These are phyloP conservation scores for Digitaria exilis DNA, from an alignment of 202 grass and related monocot species.

Conservation along the genomic window DNA sequence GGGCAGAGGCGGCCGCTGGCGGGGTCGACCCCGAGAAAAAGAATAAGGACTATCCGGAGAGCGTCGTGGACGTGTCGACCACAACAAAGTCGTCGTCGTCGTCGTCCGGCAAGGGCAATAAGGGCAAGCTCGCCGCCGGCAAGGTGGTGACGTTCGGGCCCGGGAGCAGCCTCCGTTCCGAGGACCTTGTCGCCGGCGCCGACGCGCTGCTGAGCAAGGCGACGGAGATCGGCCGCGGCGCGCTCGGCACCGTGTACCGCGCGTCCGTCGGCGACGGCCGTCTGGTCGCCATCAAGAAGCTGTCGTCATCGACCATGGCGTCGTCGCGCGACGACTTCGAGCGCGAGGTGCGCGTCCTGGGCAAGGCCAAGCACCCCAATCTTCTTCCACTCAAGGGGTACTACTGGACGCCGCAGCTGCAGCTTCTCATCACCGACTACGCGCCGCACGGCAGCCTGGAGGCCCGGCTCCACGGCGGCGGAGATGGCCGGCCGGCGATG, in stretches of 20 bases:
- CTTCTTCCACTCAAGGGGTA: slow-evolving; percentile 81
- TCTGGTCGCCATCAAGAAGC: slow-evolving; percentile 74
- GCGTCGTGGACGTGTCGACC: slow-evolving; percentile 48
- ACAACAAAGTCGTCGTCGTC: slow-evolving; percentile 22
- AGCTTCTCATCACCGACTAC: slow-evolving; percentile 85
- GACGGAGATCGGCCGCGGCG: slow-evolving; percentile 65
- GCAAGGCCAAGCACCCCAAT: slow-evolving; percentile 79
- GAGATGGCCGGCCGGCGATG: slow-evolving; percentile 19
- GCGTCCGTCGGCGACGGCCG: slow-evolving; percentile 50
- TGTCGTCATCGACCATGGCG: slow-evolving; percentile 45
- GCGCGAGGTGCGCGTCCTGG: slow-evolving; percentile 76
- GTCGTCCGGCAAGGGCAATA: not conserved
- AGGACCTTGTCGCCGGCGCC: slow-evolving; percentile 76
- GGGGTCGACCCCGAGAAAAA: not conserved
- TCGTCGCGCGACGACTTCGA: slow-evolving; percentile 83
- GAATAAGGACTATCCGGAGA: slow-evolving; percentile 69
- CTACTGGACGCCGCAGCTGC: slow-evolving; percentile 93
- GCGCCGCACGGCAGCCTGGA: slow-evolving; percentile 75
- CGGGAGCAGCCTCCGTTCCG: slow-evolving; percentile 58
- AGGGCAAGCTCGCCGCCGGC: slow-evolving; percentile 51
- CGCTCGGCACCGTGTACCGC: slow-evolving; percentile 73
- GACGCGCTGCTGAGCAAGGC: slow-evolving; percentile 80
- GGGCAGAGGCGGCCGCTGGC: not conserved
- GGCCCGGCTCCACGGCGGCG: slow-evolving; percentile 60
- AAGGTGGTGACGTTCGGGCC: slow-evolving; percentile 85